These are phyloP conservation scores for Piromyces finnis DNA, from an alignment of 192 early-diverging fungal genomes.

Conservation along the genomic window DNA sequence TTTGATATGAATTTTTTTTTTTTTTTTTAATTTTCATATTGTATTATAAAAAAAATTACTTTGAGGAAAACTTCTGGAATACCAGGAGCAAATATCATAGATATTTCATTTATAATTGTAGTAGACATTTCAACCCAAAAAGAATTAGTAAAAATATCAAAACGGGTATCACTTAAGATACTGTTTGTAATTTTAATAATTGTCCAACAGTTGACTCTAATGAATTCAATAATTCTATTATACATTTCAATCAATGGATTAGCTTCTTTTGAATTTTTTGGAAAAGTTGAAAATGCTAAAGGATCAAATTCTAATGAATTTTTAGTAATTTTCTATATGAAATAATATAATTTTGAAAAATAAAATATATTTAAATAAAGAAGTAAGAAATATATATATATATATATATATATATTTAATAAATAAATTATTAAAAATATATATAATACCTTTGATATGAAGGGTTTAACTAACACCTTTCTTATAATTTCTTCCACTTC, in stretches of 20 bases:
- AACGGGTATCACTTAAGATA: constrained; percentile 35
- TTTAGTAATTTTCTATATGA: constrained; percentile 1
- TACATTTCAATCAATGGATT: constrained; percentile 35
- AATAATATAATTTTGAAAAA: too few relatives aligned
- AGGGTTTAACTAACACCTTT: constrained; percentile 27
- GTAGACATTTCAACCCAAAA: constrained; percentile 34
- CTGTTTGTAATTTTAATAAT: constrained; percentile 33
- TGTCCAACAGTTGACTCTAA: constrained; percentile 16
- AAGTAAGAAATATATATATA: too few relatives aligned
- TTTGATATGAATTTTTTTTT: too few relatives aligned
- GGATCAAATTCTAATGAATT: not conserved
- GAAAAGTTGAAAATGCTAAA: not conserved
- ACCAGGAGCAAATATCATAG: constrained; percentile 36
- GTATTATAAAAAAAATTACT: too few relatives aligned
- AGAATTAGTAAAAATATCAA: constrained; percentile 39
- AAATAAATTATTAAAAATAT: too few relatives aligned
- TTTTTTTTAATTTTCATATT: too few relatives aligned
- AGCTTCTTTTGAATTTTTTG: not conserved
- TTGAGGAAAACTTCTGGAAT: constrained; percentile 51
- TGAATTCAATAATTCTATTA: constrained; percentile 28
- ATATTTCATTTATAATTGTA: constrained; percentile 19
- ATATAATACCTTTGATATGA: constrained; percentile 24
- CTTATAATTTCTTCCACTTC: constrained; percentile 48
- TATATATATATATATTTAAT: too few relatives aligned
- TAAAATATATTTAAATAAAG: too few relatives aligned